Base-by-base conservation (phyloP, 1,284 basidiomycete species). In the Leucoagaricus sp. region DNA sequence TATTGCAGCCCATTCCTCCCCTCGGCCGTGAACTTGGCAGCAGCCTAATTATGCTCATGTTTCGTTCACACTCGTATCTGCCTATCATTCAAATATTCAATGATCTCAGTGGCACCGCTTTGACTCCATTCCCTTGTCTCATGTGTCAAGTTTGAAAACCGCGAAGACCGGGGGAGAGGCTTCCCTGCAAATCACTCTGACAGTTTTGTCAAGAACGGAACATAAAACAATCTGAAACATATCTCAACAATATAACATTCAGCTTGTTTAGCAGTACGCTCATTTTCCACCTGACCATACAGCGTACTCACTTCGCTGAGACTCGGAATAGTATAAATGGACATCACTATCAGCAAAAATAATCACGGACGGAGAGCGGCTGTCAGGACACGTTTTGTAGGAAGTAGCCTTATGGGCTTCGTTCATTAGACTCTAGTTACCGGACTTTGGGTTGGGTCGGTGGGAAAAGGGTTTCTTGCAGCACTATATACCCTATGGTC, bases 121-220 rank as follows among this genome's bases (percentile, higher is more conserved):
- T n/a, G n/a, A n/a, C n/a, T n/a, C n/a, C n/a, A n/a, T n/a, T n/a
- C n/a, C n/a, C n/a, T n/a, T n/a, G n/a, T n/a, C n/a, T n/a, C n/a
- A n/a, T n/a, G n/a, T n/a, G n/a, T n/a, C n/a, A n/a, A n/a, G n/a
- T n/a, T n/a, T n/a, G 23, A 17, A 33, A 13, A 17, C 12, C 41
- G 42, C 42, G 51, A 53, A 53, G 41, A 53, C 51, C 51, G 51
- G 51, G 42, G 42, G 51, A 53, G 51, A 33, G 26, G 34, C 40
- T 31, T 36, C 4, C 6, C 31, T 38, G 13, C 6, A 23, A 34
- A 19, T 45, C 51, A 53, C 42, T 21, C 51, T 34, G 29, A n/a
- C 51, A 45, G 21, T 9, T 8, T 31, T n/a, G 28, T 34, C 29
- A 53, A 34, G 10, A 19, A 53, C 41, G 42, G 51, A 53, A 53